Base-by-base conservation (phyloP, 2,329 filamentous ascomycete genomes). In the Aureobasidium vineae region DNA sequence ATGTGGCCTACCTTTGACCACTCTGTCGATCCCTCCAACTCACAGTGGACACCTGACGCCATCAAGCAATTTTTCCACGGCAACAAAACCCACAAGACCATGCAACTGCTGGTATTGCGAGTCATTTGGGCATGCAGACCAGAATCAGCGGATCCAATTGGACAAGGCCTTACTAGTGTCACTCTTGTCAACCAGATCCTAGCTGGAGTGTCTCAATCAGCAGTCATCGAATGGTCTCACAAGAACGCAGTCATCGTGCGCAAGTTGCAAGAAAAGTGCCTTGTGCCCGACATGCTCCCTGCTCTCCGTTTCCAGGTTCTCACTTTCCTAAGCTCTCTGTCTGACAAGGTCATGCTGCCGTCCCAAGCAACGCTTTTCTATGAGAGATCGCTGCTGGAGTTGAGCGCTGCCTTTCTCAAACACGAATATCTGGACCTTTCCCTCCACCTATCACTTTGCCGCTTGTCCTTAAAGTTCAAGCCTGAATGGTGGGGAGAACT, bases 31-130 rank as follows among this genome's bases (percentile, higher is more conserved):
- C 50, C 60, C n/a, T 47, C 40, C 10, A 67, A 41, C 74, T 65
- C 61, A 26, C 61, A 65, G n/a, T 65, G 75, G 74, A 71, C 70
- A 26, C 70, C 75, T 3, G 71, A 72, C 23, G 72, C 70, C 6
- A 72, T 76, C 70, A 70, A 72, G 65, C 71, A 74, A 41, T 77
- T 75, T 67, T 77, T 77, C 59, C 68, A 67, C 11, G 73, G 72
- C 19, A 70, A 59, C 26, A 77, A 75, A 49, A 75, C 73, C 8
- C 69, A 71, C 54, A 76, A 73, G 53, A 77, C 74, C 1, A 68
- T 77, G 49, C 73, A 76, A 33, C 69, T 78, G 15, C 68, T 77
- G 4, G 73, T 74, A 0, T 67, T 77, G 19, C 70, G 72, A 8
- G 73, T 72, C 6, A 71, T 77, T 21, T 72, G 70, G 66, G 72